Evolutionary conservation across 2,329 filamentous ascomycete species (phyloP), one percentile per base, ranked within the genome.

Genomic region (Chaetomium globosum): DNA sequence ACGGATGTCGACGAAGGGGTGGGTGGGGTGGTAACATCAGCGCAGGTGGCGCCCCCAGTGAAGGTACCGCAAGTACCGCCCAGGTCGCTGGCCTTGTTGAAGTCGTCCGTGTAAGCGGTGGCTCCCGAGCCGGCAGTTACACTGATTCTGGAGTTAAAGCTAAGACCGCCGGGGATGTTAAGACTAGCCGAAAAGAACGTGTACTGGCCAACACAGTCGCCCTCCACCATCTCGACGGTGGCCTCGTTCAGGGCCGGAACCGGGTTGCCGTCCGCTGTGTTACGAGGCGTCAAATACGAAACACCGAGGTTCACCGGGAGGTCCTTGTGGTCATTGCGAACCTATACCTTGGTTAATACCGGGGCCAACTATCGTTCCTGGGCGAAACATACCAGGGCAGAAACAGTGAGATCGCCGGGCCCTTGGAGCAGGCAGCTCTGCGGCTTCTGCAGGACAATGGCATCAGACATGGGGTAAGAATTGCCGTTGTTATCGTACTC

Each of bases 401-500:
- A 76, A 21, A 82, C 74, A 4, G 78, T 82, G 8, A 83, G 73
- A 7, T 75, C 75, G 4, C 82, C 82, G 3, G 74, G 71, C 0
- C 73, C 75, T 48, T 79, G 76, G 4, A 80, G 72, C 19, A 86
- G 74, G 70, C 85, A 88, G 76, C 84, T 87, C 71, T 87, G 85
- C 0, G 82, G 80, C 23, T 75, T 77, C 73, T 87, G 85, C 54
- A 86, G 76, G 43, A 88, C 75, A 28, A 87, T 74, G 8, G 76
- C 81, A 71, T 88, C 85, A 56, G 83, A 79, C 3, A 88, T 71
- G 2, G 80, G 81, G 65, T 86, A 88, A 1, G 77, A 78, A 46
- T 80, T 77, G 7, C 85, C 85, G 69, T 87, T 87, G 73, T 88
- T 88, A 71, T 86, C 80, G 68, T 80, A 82, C 0, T 73, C 72